Base-by-base conservation (phyloP, 202 grass and related monocot species). In the Eragrostis tef region DNA sequence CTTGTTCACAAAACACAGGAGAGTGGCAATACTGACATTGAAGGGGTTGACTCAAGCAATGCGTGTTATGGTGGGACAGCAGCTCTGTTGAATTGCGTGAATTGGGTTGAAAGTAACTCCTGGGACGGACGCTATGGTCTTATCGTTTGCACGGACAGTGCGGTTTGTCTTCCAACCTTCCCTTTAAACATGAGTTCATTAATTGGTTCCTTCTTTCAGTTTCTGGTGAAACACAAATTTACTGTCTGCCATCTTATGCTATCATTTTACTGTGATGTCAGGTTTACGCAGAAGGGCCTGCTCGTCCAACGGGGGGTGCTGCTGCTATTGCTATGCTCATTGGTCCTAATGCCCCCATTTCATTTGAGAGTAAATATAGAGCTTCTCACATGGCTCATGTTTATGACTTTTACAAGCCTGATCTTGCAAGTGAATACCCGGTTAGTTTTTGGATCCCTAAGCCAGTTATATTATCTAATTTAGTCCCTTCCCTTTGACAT, bases 381-480 rank as follows among this genome's bases (percentile, higher is more conserved):
- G 93, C 87, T 75, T 92, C 93, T 71, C 90, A 97, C 85, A 97
- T 97, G 93, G 68, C 85, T 77, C 93, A 97, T 83, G 90, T 93
- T 72, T 93, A 97, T 75, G 93, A 97, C 77, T 93, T 97, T 81
- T 97, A 93, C 74, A 97, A 93, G 81, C 93, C 90, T 56, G 82
- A 95, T 71, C 89, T 95, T 84, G 93, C 93, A 49, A 92, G 93
- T 83, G 93, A 95, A 95, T 95, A 95, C 60, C 93, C 93, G 79
- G 93, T 95, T 88, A 80, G 89, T 71, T 83, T 83, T 46, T 64
- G 9, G 66, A 71, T 63, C 22, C 53, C 22, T 74, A 15, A 29
- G 60, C 26, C 12, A 21, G 70, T n/a, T 50, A 49, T 12, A 66
- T 78, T 79, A 53, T 75, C 17, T 79, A 20, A 16, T 21, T 21